Percentiles rank a stretch among this genome's conserved stretches.
phyloP scores from a whole-genome alignment of 2,329 filamentous ascomycete genomes.

The Colletotrichum sp. region DNA sequence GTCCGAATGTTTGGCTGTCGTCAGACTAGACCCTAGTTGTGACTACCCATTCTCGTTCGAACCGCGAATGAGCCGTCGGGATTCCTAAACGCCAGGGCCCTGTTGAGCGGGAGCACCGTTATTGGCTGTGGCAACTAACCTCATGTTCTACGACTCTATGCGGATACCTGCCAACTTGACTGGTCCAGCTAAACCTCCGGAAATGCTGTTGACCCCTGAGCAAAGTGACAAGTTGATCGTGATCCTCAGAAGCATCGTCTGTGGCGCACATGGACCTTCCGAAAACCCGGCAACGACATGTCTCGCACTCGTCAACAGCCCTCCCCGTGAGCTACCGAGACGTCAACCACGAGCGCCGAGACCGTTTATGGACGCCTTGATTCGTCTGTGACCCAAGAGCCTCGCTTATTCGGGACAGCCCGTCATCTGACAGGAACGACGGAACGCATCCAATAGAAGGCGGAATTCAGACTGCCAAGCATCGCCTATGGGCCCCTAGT shows the following conservation, averaged over 20 bases:
- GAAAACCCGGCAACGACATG: neutral
- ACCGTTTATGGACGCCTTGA: neutral
- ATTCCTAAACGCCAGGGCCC: neutral
- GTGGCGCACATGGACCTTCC: neutral
- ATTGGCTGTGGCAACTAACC: neutral
- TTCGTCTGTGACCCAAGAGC: neutral
- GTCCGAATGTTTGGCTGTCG: neutral
- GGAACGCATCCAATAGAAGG: neutral
- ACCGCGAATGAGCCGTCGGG: neutral
- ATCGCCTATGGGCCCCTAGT: neutral
- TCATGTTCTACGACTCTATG: neutral
- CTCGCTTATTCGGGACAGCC: conserved; percentile 1
- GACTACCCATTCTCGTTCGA: neutral
- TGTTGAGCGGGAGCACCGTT: neutral
- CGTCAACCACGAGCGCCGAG: neutral
- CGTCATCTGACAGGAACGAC: neutral
- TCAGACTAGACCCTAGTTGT: neutral
- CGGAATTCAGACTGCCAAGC: neutral
- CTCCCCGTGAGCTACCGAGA: neutral
- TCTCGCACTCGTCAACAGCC: neutral
- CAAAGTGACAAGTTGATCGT: neutral
- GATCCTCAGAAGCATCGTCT: neutral
- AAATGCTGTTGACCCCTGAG: neutral
- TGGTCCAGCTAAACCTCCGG: neutral
- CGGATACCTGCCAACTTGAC: neutral